These are phyloP conservation scores for Pyrenochaeta sp. DNA, from an alignment of 2,329 filamentous ascomycete species.

Conservation along the genomic window DNA sequence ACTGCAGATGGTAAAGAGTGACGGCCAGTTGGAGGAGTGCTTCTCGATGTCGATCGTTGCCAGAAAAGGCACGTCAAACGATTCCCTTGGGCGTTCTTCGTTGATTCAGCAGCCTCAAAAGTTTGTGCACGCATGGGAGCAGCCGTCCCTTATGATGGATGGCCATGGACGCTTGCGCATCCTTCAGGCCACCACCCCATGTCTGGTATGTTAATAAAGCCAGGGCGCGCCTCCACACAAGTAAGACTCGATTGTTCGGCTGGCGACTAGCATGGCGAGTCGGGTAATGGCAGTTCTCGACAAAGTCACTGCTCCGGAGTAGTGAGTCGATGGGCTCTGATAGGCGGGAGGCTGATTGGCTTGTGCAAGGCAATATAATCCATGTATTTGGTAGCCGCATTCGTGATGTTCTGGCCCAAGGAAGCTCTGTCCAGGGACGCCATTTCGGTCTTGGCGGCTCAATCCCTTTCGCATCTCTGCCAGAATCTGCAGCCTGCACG, in stretches of 20 bases:
- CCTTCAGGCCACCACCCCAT: conserved; percentile 36
- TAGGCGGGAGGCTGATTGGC: conserved; percentile 25
- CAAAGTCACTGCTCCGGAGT: conserved; percentile 11
- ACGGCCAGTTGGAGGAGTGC: conserved; percentile 27
- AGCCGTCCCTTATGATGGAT: conserved; percentile 39
- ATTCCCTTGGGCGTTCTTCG: conserved; percentile 21
- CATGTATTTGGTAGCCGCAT: conserved; percentile 27
- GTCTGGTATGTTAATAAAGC: conserved; percentile 39
- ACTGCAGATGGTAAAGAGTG: conserved; percentile 30
- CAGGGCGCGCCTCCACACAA: conserved; percentile 30
- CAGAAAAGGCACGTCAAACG: conserved; percentile 17
- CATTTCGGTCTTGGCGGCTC: conserved; percentile 15
- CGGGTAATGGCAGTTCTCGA: conserved; percentile 33
- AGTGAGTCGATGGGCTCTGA: conserved; percentile 17
- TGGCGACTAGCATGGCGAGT: conserved; percentile 33
- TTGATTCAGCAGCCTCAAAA: conserved; percentile 22
- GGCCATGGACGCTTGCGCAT: conserved; percentile 32
- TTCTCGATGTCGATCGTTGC: conserved; percentile 34
- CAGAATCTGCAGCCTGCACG: conserved; percentile 10
- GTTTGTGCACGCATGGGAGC: conserved; percentile 28
- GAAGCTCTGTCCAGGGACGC: conserved; percentile 10
- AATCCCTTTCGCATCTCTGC: conserved; percentile 14
- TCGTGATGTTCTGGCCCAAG: conserved; percentile 30
- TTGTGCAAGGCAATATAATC: conserved; percentile 38
- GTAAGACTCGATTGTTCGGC: conserved; percentile 27